Evolutionary conservation across 805 yeast genomes (phyloP).

Genomic region (Candida michaelii): DNA sequence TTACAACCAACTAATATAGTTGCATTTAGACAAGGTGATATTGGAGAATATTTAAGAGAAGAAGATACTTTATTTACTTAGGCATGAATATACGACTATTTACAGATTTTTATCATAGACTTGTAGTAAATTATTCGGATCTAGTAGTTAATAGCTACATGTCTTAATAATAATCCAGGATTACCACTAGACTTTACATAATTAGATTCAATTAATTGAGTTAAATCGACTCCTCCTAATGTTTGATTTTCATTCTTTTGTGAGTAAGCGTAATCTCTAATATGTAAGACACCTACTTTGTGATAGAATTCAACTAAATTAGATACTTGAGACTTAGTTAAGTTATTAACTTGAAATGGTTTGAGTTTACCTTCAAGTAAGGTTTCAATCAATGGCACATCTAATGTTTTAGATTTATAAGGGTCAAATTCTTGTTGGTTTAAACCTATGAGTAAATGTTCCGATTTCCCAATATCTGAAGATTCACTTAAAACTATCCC

Average conservation of each 20-base stretch:
- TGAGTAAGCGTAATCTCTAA: constrained; percentile 34
- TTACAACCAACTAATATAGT: constrained; percentile 93
- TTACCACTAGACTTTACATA: constrained; percentile 40
- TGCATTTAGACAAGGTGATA: constrained; percentile 95
- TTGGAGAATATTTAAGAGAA: constrained; percentile 96
- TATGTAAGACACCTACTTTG: constrained; percentile 30
- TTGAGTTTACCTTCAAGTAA: constrained; percentile 39
- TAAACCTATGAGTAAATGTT: constrained; percentile 62
- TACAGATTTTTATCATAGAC: constrained; percentile 10
- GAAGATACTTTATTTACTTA: constrained; percentile 93
- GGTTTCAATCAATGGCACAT: constrained; percentile 51
- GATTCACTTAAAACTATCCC: constrained; percentile 65
- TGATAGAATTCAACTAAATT: constrained; percentile 33
- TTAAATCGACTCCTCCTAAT: constrained; percentile 11
- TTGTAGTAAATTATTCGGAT: not conserved
- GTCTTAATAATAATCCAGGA: constrained; percentile 36
- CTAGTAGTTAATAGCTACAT: constrained; percentile 27
- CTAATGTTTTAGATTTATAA: constrained; percentile 51
- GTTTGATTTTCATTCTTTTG: constrained; percentile 10
- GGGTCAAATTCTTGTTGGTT: constrained; percentile 53
- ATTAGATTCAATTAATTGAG: constrained; percentile 27
- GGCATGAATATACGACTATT: constrained; percentile 11
- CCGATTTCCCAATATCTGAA: constrained; percentile 46
- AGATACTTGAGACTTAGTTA: constrained; percentile 31
- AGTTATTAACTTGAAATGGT: constrained; percentile 24